Conservation (phyloP, 495 filamentous ascomycete species). For the Aspergillus conjunctus region DNA sequence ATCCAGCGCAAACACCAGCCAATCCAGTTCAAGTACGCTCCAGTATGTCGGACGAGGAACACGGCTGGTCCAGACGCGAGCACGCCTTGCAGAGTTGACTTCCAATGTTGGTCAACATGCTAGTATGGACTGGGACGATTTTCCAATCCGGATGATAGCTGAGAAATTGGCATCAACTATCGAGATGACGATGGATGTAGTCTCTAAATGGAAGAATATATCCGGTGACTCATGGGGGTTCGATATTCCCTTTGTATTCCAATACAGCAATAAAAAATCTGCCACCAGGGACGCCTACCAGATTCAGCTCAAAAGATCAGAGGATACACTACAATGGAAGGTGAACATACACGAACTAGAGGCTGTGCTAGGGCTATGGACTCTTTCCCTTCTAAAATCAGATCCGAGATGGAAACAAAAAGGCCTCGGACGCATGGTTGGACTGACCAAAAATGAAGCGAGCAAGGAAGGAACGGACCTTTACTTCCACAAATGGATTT, state of each 20-base stretch:
- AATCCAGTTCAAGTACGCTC: slow-evolving; percentile 9
- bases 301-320: slow-evolving; percentile 26
- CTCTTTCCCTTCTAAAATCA: slow-evolving; percentile 36
- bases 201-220: slow-evolving; percentile 33
- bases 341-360: slow-evolving; percentile 34
- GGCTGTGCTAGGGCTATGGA: slow-evolving; percentile 40
- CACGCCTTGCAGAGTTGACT: slow-evolving; percentile 34
- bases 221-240: slow-evolving; percentile 18
- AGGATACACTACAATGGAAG: slow-evolving; percentile 35
- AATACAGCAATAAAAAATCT: slow-evolving; percentile 6
- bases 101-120: slow-evolving; percentile 12
- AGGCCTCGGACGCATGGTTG: slow-evolving; percentile 32
- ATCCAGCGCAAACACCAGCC: slow-evolving; percentile 13
- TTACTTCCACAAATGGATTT: slow-evolving; percentile 47
- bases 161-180: slow-evolving; percentile 32
- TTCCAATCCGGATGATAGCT: slow-evolving; percentile 35
- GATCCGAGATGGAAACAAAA: slow-evolving; percentile 20
- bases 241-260: slow-evolving; percentile 28
- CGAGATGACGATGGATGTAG: slow-evolving; percentile 36
- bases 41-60: slow-evolving; percentile 5
- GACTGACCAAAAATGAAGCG: slow-evolving; percentile 29
- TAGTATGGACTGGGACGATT: slow-evolving; percentile 34
- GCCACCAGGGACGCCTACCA: slow-evolving; percentile 21
- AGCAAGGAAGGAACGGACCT: slow-evolving; percentile 28
- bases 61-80: slow-evolving; percentile 33